phyloP scores from a whole-genome alignment of 2,329 filamentous ascomycete genomes.

The Colletotrichum musae region DNA sequence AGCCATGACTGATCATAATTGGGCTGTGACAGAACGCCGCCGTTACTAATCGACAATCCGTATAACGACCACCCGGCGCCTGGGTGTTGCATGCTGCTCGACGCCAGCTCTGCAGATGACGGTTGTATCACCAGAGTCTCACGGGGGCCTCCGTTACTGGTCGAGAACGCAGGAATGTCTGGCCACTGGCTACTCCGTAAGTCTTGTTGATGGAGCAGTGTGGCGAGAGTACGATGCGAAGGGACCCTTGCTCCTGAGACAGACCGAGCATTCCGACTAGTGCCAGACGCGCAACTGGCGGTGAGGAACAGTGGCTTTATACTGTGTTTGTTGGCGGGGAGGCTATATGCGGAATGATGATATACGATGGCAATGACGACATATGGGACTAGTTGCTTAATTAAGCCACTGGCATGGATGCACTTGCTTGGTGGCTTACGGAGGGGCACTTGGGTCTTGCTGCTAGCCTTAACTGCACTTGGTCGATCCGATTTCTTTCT shows the following conservation, averaged over 20 bases:
- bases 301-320: conserved; percentile 24
- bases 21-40: conserved; percentile 60
- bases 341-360: conserved; percentile 38
- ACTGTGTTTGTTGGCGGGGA: conserved; percentile 13
- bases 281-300: conserved; percentile 22
- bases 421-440: not conserved
- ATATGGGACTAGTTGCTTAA: conserved; percentile 9
- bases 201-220: not conserved
- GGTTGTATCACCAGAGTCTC: not conserved
- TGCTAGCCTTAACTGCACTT: not conserved
- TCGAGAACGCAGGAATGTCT: conserved; percentile 4
- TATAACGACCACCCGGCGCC: conserved; percentile 8
- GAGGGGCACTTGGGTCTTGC: conserved; percentile 1
- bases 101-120: conserved; percentile 16
- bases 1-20: conserved; percentile 58
- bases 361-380: conserved; percentile 30
- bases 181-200: not conserved
- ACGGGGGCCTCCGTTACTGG: too few relatives aligned
- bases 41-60: conserved; percentile 41
- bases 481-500: not conserved
- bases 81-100: not conserved
- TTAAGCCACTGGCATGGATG: not conserved
- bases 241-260: not conserved
- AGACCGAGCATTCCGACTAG: conserved; percentile 26
- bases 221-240: too few relatives aligned